Evolutionary conservation across 2,329 filamentous ascomycete species (phyloP), one percentile per base, ranked within the genome.

Genomic region (Coniella vitis): DNA sequence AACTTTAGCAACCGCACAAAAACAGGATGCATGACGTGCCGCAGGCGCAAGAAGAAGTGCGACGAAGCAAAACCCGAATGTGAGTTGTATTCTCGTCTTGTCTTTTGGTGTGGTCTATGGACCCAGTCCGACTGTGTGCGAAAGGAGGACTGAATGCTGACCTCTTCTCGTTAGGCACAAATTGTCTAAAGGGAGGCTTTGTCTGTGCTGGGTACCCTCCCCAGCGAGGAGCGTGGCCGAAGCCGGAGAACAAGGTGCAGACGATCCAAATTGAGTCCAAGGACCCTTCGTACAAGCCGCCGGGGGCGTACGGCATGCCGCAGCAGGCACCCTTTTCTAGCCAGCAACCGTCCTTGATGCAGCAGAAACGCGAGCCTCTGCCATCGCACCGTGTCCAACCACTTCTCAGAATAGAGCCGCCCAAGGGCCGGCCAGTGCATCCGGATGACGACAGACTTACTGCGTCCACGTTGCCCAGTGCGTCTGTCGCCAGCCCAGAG

Each of bases 1-100:
- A 87, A 88, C 61, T 97, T 96, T 61, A 95, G 89, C 69, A 95
- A 96, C 66, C 79, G 91, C 51, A 96, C 91, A 17, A 97, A 97
- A 70, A 96, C 90, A 9, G 90, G 90, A 29, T 97, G 91, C 65
- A 81, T 95, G 68, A 97, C 91, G 5, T 97, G 91, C 65, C 79
- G 91, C 52, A 81, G 81, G 63, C 79, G 91, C 51, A 97, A 97
- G 77, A 97, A 97, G 81, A 97, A 97, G 69, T 97, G 93, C 63
- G 91, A 97, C 63, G 93, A 97, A 71, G 79, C 79, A 47, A 94
- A 95, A 65, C 93, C 93, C 21, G 83, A 89, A 66, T 97, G 93
- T 94, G 74, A 75, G 86, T 74, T 13, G 17, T n/a, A 20, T 14
- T 13, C 2, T 12, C 38, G 16, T 34, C 4, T 38, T 16, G n/a